phyloP scores from a whole-genome alignment of 1,139 yeast species.

The Geotrichum aggregatum region DNA sequence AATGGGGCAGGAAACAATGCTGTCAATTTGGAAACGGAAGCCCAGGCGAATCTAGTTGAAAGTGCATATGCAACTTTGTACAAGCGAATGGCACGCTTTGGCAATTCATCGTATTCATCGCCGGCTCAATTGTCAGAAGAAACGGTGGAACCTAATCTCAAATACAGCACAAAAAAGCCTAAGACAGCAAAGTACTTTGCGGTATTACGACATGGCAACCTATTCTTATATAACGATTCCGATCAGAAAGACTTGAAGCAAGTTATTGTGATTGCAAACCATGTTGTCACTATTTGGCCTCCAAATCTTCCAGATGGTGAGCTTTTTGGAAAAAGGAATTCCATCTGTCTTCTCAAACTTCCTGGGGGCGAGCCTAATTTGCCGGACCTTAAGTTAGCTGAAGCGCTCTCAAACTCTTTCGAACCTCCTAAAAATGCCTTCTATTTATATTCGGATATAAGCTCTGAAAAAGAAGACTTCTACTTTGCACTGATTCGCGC shows the following conservation, averaged over 20 bases:
- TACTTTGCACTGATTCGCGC: slow-evolving; percentile 80
- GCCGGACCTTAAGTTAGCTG: slow-evolving; percentile 17
- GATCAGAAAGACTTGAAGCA: slow-evolving; percentile 64
- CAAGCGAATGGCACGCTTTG: slow-evolving; percentile 46
- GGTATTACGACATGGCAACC: slow-evolving; percentile 66
- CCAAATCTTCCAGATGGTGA: slow-evolving; percentile 65
- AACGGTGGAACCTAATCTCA: background rate
- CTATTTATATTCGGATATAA: slow-evolving; percentile 71
- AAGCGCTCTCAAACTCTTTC: slow-evolving; percentile 26
- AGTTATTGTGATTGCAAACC: slow-evolving; percentile 70
- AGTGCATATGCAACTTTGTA: slow-evolving; percentile 59
- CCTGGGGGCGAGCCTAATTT: slow-evolving; percentile 14
- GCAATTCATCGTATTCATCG: slow-evolving; percentile 4
- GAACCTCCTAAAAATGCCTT: slow-evolving; percentile 55
- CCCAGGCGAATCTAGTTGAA: slow-evolving; percentile 41
- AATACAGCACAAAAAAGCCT: slow-evolving; percentile 22
- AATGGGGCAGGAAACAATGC: slow-evolving; percentile 33
- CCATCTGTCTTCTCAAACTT: slow-evolving; percentile 56
- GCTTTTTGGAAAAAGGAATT: slow-evolving; percentile 71
- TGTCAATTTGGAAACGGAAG: slow-evolving; percentile 32
- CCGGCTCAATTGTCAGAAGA: background rate
- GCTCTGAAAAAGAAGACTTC: slow-evolving; percentile 86
- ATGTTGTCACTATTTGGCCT: slow-evolving; percentile 81
- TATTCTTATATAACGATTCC: slow-evolving; percentile 74
- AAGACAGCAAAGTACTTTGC: slow-evolving; percentile 37